Percentiles rank a stretch among this genome's conserved stretches.
Evolutionary conservation across 225 moss, liverwort and hornwort genomes (phyloP).

Genomic region (Pseudisothecium myosuroides): DNA sequence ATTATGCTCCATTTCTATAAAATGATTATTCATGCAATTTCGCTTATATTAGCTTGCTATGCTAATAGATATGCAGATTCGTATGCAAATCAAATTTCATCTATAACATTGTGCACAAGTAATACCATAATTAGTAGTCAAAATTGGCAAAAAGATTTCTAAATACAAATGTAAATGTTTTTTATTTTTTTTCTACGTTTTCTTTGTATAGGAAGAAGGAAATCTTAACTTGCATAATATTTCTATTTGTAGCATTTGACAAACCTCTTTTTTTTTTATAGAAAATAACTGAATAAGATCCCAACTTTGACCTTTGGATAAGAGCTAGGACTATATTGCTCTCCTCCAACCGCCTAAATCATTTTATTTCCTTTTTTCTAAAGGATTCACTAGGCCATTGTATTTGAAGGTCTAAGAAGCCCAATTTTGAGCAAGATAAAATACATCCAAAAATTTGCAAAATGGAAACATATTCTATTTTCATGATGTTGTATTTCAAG

Average conservation of each 20-base stretch:
- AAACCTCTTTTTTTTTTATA: background rate
- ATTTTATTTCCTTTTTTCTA: background rate
- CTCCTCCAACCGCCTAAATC: background rate
- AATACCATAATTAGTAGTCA: too few relatives aligned
- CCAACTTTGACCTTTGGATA: background rate
- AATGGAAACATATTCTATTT: background rate
- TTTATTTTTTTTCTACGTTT: too few relatives aligned
- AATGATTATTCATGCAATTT: background rate
- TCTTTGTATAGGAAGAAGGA: background rate
- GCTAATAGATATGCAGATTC: background rate
- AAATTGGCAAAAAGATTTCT: background rate
- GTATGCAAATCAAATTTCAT: background rate
- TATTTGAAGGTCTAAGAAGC: background rate
- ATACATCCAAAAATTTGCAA: background rate
- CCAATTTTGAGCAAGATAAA: background rate
- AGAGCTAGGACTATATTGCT: background rate
- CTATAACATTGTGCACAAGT: background rate
- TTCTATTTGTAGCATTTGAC: background rate
- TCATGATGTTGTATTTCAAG: fast-evolving
- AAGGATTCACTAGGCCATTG: fast-evolving
- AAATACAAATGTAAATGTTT: background rate
- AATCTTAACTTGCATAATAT: fast-evolving
- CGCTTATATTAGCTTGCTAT: background rate
- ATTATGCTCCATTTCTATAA: background rate
- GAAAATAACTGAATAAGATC: background rate